Base-by-base conservation (phyloP, 1,139 yeast genomes). In the Arxiozyma heterogenica region DNA sequence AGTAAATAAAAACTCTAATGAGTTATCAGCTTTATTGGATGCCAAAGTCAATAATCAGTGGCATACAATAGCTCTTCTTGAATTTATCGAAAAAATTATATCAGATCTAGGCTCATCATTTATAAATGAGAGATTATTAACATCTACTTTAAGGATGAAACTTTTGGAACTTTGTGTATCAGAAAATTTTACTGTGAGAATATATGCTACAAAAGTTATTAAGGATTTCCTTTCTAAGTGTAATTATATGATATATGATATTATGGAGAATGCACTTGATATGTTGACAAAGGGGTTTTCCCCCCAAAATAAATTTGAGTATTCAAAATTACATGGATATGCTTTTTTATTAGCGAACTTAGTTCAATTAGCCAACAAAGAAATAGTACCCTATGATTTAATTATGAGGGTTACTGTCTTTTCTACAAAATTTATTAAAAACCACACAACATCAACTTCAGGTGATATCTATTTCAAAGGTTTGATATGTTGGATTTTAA, bases 401-500 rank as follows among this genome's bases (percentile, higher is more conserved):
- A 65, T 73, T 11, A 65, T 71, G 57, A 64, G 69, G 50, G 64
- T 71, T 9, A 70, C 73, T 51, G 67, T 66, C 0, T 68, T 70
- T 51, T 67, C 71, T 1, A 64, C 69, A 0, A 62, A 70, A 1
- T 63, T 67, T 50, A 66, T 73, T 44, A 73, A 71, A 50, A 64
- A 67, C 38, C 67, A 68, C 38, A 62, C 67, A 1, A 62, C 69
- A 4, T 58, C 70, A 7, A 67, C 69, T 0, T 61, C 65, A 1
- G 58, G 64, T 1, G 53, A 64, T 4, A 64, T 71, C 27, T 77
- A 75, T 58, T 75, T 74, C 54, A 77, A 72, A 52, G 73, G 75
- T 39, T 57, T 73, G 9, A 64, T 74, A n/a, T 72, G 86, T 59
- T 91, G 98, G 98, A 76, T 84, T 4, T 71, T 89, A 23, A 71